Base-by-base conservation (phyloP, 2,329 filamentous ascomycete species). In the Fusarium sp. region DNA sequence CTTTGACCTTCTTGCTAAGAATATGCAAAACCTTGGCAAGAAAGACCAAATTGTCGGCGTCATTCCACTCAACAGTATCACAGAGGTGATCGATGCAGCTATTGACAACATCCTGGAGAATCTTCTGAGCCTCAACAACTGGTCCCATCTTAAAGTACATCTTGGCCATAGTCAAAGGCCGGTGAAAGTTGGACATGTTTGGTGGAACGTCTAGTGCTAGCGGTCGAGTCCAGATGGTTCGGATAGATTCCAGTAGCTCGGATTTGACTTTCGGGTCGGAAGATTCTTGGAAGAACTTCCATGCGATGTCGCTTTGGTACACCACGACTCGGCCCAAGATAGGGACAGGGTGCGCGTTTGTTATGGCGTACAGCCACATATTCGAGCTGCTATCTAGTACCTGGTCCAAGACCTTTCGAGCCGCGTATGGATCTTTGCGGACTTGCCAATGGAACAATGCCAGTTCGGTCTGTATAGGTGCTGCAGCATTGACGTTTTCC, bases 401-500 rank as follows among this genome's bases (percentile, higher is more conserved):
- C 4, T 75, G 67, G 4, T 77, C 74, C 1, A 77, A 18, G 2
- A 50, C 28, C 11, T 65, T 43, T 1, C 64, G 62, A 0, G 76
- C 60, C 4, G 54, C 41, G 2, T 74, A 34, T 0, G 58, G 50
- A 16, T 77, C 68, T 1, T 50, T 58, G 4, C 41, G 52, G 2
- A 70, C 71, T 2, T 74, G 46, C 3, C 74, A 28, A 6, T 77
- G 67, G 4, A 67, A 28, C 2, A 53, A 4, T 0, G 71, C 72
- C 2, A 77, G 70, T 1, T 74, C 72, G 2, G 59, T 10, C 0
- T 72, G 74, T 0, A 77, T 30, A 7, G 76, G 76, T 1, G 69
- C 66, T 4, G 61, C 66, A 2, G 74, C 74, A 4, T 75, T 65
- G 2, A 77, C 67, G 23, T 76, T 76, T 2, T 77, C 76, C 7